Evolutionary conservation across 2,329 filamentous ascomycete genomes (phyloP), one percentile per base, ranked within the genome.

Genomic region (Amesomyces nigricolor): DNA sequence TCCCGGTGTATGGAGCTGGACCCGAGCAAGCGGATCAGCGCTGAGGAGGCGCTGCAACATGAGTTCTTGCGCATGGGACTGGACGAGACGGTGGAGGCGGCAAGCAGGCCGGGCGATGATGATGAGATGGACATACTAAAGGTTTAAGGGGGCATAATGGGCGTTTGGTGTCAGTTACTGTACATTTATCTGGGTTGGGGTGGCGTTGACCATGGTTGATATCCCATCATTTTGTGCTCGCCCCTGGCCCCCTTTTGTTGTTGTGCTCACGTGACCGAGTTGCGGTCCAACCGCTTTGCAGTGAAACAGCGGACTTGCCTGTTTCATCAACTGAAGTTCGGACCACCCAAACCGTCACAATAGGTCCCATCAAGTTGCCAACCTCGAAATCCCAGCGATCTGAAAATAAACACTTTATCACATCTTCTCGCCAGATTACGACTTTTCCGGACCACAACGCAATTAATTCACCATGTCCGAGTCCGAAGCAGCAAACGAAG

Each of bases 1-100:
- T 77, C 81, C 48, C 73, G 80, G 16, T 89, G 88, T 63, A 79
- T 95, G 68, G 88, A 94, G 54, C 75, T 91, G 47, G 88, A 95
- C 66, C 88, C 89, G 0, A 75, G 75, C 26, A 84, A 81, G 68
- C 76, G 89, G 26, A 88, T 92, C 55, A 89, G 85, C 42, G 89
- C 89, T 1, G 78, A 81, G 32, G 83, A 91, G 63, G 89, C 89
- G 0, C 69, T 95, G 46, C 70, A 80, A 48, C 88, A 92, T 68
- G 82, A 86, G 0, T 92, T 92, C 65, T 69, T 91, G 59, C 70
- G 68, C 43, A 62, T 73, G 30, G 68, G 68, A 3, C 66, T 72
- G 26, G 69, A 68, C 29, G 47, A 52, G n/a, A 42, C 51, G 30
- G 51, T 37, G 7, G 54, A 42, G 38, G 45, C 48, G 65, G 64